Evolutionary conservation across 805 yeast species (phyloP).

Genomic region (Candida nemodendra): DNA sequence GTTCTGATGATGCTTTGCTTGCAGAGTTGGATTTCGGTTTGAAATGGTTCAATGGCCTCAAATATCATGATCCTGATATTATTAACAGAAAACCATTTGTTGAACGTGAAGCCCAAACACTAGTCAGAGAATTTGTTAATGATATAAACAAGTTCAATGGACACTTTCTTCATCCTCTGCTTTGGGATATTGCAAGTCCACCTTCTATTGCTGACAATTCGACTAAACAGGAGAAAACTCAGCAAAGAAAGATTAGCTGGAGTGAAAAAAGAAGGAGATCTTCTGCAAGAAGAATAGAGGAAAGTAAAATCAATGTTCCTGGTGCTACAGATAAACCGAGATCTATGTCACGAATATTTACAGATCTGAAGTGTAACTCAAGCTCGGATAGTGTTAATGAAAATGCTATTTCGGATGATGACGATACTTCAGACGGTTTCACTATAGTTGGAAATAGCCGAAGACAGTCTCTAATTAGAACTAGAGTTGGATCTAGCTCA

Average conservation of each 20-base stretch:
- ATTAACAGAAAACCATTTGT: conserved; percentile 12
- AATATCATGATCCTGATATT: conserved; percentile 24
- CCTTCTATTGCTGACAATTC: conserved; percentile 14
- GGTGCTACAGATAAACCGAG: conserved; percentile 21
- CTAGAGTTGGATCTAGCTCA: conserved; percentile 2
- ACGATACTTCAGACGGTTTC: conserved; percentile 31
- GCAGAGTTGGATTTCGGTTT: conserved; percentile 32
- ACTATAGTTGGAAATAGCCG: conserved; percentile 34
- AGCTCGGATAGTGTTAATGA: conserved; percentile 11
- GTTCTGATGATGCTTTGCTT: conserved; percentile 15
- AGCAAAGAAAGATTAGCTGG: conserved; percentile 5
- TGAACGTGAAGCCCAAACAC: conserved; percentile 26
- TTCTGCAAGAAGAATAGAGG: conserved; percentile 24
- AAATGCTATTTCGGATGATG: conserved; percentile 27
- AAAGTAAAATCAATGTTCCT: conserved; percentile 19
- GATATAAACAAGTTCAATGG: conserved; percentile 39
- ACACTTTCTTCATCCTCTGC: conserved; percentile 37
- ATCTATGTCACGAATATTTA: conserved; percentile 6
- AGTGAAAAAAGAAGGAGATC: conserved; percentile 23
- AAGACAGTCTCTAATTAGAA: conserved; percentile 25
- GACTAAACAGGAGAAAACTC: neutral
- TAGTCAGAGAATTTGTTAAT: conserved; percentile 35
- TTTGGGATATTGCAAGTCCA: conserved; percentile 29
- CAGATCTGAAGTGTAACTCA: neutral
- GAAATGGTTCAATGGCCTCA: conserved; percentile 34